phyloP scores from a whole-genome alignment of 352 stramenopile genomes.

The Aphanomyces astaci region DNA sequence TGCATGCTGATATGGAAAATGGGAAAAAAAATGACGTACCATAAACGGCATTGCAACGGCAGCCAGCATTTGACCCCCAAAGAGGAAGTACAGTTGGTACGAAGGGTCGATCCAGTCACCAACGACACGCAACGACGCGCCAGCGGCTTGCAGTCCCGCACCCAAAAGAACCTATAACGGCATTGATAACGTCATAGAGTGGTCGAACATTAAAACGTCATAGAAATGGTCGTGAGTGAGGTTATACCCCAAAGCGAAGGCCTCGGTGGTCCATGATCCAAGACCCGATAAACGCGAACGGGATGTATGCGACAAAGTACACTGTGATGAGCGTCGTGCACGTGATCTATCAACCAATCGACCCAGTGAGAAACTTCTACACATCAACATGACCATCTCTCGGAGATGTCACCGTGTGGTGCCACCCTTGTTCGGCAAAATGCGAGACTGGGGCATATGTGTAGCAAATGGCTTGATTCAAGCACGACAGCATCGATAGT shows the following conservation, averaged over 20 bases:
- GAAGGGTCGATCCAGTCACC: not conserved
- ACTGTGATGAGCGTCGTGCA: conserved; percentile 70
- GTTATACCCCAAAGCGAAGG: conserved; percentile 37
- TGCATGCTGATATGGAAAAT: too few relatives aligned
- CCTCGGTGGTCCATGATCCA: conserved; percentile 79
- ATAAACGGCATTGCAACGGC: conserved; percentile 76
- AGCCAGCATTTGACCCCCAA: conserved; percentile 54
- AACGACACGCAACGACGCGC: conserved; percentile 39
- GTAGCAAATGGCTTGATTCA: conserved; percentile 74
- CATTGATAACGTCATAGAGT: not conserved
- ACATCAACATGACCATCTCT: too few relatives aligned
- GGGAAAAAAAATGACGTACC: too few relatives aligned
- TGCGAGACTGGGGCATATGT: conserved; percentile 67
- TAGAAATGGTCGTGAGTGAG: too few relatives aligned
- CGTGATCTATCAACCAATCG: conserved; percentile 34
- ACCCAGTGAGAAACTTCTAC: too few relatives aligned
- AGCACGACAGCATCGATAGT: conserved; percentile 46
- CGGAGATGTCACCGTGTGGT: conserved; percentile 31
- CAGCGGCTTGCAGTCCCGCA: conserved; percentile 42
- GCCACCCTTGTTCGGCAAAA: conserved; percentile 50
- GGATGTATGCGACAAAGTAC: conserved; percentile 73
- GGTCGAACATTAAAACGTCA: not conserved
- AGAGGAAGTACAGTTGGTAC: conserved; percentile 29
- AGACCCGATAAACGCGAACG: conserved; percentile 65
- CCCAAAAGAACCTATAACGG: conserved; percentile 37